Evolutionary conservation across 257 asterid genomes (phyloP), one percentile per base, ranked within the genome.

Genomic region (Galeopsis tetrahit): DNA sequence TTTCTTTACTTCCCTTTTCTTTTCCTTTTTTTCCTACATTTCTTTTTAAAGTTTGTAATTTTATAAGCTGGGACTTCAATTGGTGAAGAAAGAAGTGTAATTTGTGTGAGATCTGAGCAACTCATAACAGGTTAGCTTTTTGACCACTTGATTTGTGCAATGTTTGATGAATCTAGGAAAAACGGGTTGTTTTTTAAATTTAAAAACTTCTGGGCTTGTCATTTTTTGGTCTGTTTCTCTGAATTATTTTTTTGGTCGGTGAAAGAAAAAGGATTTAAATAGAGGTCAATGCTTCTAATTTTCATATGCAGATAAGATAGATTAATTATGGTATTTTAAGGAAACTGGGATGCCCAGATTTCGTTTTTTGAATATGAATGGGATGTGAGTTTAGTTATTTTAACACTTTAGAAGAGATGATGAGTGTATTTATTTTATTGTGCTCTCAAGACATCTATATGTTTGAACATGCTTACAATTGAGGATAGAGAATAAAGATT

Each of bases 61-160:
- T 59, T 60, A n/a, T 75, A 28, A 55, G 65, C 33, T 43, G 71
- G 71, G 68, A 56, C 85, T 79, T 67, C 28, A 56, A 9, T 63
- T 49, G 75, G 55, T 31, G 51, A 65, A 63, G 66, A 57, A 17
- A 31, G 8, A 39, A 49, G 46, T n/a, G 36, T 49, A 21, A 13
- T 36, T 62, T 49, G 66, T 10, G 57, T 52, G 82, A 76, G 83
- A 81, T 83, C 85, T 57, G 79, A 49, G 70, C 73, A n/a, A 65
- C 69, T 63, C 48, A 40, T 56, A 43, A 35, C 82, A 64, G 84
- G 87, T 83, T 42, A 62, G 68, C 64, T 74, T 56, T 33, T 66
- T 38, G 55, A 13, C 46, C 2, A 49, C 65, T 51, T 63, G 63
- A 49, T 57, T 44, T 10, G 58, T 44, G 3, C 38, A 52, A 2